Evolutionary conservation across 805 yeast species (phyloP), one percentile per base, ranked within the genome.

Genomic region (Wickerhamiella azymoides): DNA sequence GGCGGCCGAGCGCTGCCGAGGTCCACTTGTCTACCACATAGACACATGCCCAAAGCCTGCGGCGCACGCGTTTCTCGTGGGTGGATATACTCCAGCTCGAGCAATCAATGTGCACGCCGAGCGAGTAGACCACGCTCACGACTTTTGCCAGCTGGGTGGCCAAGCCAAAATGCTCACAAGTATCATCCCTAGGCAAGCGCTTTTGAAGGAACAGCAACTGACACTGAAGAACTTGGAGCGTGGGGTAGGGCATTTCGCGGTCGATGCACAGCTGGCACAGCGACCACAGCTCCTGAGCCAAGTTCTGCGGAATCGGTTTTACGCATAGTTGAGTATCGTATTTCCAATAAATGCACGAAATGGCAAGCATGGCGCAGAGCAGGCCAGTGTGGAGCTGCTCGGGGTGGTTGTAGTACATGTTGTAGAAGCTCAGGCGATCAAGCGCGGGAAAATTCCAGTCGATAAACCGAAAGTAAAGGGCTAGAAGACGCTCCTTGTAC

Each of bases 1-100:
- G 69, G 19, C 63, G 54, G 10, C 67, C 66, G 3, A 59, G 45
- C 25, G 53, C 53, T 4, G 58, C 56, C 1, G 65, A 54, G 3
- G 54, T 49, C 68, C 68, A 65, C 45, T 61, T 62, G 45, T 65
- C 69, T 39, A 56, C 55, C 13, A 57, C 57, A 39, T 52, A 63
- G n/a, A 58, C 54, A 0, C 58, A 54, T 35, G 65, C 61, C 65
- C 67, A 62, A 14, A 64, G 50, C 14, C 64, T 48, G 7, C 52
- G 49, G 13, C 69, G 50, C 2, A 64, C 50, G 24, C 52, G 44
- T 41, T 61, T 64, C 28, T 56, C 61, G 33, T 56, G 53, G 10
- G 50, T 53, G 3, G 62, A 55, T 27, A 65, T 60, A 13, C 52
- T 51, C 68, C 69, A 65, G 21, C 48, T 30, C 6, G 57, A 32